These are phyloP conservation scores for Zasmidium cellare DNA, from an alignment of 2,329 filamentous ascomycete species.

Conservation along the genomic window DNA sequence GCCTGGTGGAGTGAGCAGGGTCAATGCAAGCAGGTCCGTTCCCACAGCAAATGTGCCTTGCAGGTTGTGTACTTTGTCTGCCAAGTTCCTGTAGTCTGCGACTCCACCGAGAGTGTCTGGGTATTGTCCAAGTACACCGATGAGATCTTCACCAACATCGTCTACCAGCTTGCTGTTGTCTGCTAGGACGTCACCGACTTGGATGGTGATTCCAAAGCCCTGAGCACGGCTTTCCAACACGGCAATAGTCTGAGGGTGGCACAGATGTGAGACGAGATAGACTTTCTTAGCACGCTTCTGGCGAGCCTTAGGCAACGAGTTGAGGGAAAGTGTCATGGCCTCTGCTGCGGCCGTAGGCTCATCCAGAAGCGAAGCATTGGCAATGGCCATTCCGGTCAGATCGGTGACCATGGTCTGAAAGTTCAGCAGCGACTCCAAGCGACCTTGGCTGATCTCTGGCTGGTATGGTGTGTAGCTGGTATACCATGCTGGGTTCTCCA, in stretches of 20 bases:
- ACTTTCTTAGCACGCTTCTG: slow-evolving; percentile 75
- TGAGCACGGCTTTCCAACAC: slow-evolving; percentile 83
- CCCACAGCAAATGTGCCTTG: slow-evolving; percentile 82
- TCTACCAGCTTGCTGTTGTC: slow-evolving; percentile 66
- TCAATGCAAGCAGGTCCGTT: slow-evolving; percentile 85
- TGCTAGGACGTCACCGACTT: slow-evolving; percentile 69
- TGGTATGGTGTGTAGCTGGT: slow-evolving; percentile 98
- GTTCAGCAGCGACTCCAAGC: slow-evolving; percentile 88
- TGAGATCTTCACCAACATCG: slow-evolving; percentile 74
- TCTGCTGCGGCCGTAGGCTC: slow-evolving; percentile 91
- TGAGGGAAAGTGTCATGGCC: slow-evolving; percentile 91
- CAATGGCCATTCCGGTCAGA: slow-evolving; percentile 80
- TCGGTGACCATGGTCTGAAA: slow-evolving; percentile 93
- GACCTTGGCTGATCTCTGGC: slow-evolving; percentile 93
- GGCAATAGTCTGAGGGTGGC: slow-evolving; percentile 82
- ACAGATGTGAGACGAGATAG: slow-evolving; percentile 77
- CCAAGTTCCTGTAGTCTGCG: slow-evolving; percentile 70
- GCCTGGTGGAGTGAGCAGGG: slow-evolving; percentile 81
- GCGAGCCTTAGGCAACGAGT: slow-evolving; percentile 68
- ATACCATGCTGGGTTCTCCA: slow-evolving; percentile 95
- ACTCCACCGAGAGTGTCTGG: slow-evolving; percentile 85
- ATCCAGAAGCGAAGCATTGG: slow-evolving; percentile 88
- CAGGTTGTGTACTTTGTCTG: slow-evolving; percentile 73
- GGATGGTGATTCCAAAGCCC: slow-evolving; percentile 84
- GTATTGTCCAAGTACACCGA: slow-evolving; percentile 93